A percentile compares a stretch with the other conserved stretches of the same genome.
Conservation (phyloP, 208 protist species). For the Novymonas esmeraldas region DNA sequence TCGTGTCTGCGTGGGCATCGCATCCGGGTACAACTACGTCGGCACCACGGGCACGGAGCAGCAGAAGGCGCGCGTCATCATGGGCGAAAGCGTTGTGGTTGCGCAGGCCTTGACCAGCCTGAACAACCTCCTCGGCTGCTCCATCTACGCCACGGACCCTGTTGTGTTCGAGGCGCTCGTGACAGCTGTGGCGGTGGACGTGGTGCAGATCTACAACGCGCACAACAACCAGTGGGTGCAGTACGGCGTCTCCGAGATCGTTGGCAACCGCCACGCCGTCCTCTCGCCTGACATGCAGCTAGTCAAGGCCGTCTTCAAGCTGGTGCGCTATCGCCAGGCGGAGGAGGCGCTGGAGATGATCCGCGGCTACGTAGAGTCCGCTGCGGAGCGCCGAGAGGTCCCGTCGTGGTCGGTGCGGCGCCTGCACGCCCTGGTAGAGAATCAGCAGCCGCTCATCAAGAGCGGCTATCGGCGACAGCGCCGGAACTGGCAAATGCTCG, state of each 20-base stretch:
- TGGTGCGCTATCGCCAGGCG: slow-evolving; percentile 41
- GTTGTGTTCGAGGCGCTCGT: slow-evolving; percentile 40
- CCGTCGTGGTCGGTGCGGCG: slow-evolving; percentile 44
- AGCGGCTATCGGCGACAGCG: slow-evolving; percentile 39
- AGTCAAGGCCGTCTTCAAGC: slow-evolving; percentile 41
- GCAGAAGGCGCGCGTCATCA: slow-evolving; percentile 56
- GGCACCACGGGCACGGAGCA: slow-evolving; percentile 63
- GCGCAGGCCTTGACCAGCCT: slow-evolving; percentile 37
- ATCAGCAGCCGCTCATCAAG: slow-evolving; percentile 31
- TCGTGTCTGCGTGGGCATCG: slow-evolving; percentile 44
- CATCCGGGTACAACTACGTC: slow-evolving; percentile 43
- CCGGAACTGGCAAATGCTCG: slow-evolving; percentile 40
- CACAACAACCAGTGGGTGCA: slow-evolving; percentile 27
- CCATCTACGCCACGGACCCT: slow-evolving; percentile 48
- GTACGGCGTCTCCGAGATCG: slow-evolving; percentile 42
- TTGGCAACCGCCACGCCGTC: slow-evolving; percentile 18
- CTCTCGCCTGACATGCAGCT: slow-evolving; percentile 28
- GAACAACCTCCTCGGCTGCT: slow-evolving; percentile 30
- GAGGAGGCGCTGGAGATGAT: slow-evolving; percentile 33
- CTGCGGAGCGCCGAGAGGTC: not conserved
- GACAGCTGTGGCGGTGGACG: slow-evolving; percentile 47
- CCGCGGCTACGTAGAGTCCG: slow-evolving; percentile 20
- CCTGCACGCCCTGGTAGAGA: slow-evolving; percentile 25
- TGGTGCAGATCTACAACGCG: slow-evolving; percentile 41
- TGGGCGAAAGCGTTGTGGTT: slow-evolving; percentile 42